Evolutionary conservation across 148 eudicot species (phyloP).

Genomic region (Dysphania ambrosioides): DNA sequence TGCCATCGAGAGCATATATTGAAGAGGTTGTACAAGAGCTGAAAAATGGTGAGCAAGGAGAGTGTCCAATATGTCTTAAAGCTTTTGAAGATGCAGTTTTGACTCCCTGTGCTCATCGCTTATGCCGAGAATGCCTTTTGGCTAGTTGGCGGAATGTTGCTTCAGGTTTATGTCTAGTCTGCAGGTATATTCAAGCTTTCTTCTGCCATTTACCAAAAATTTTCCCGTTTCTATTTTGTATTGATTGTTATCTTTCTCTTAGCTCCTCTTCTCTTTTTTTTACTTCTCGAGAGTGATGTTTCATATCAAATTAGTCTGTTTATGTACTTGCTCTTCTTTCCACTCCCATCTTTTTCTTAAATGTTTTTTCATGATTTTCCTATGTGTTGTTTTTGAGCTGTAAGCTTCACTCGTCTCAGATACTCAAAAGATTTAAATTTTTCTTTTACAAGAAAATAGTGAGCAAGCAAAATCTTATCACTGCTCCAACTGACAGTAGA

Average conservation of each 20-base stretch:
- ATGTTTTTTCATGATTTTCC: background rate
- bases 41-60: too few species aligned
- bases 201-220: too few species aligned
- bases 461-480: constrained; percentile 78
- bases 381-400: background rate
- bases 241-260: background rate
- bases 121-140: constrained; percentile 93
- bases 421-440: constrained; percentile 11
- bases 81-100: too few species aligned
- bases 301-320: background rate
- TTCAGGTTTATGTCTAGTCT: constrained; percentile 94
- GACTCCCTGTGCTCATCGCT: too few species aligned
- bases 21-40: too few species aligned
- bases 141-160: constrained; percentile 85
- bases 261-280: background rate
- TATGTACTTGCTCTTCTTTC: background rate
- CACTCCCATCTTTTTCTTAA: background rate
- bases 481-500: constrained; percentile 88
- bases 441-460: constrained; percentile 57
- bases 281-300: background rate
- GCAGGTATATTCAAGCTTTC: too few species aligned
- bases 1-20: too few species aligned
- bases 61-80: too few species aligned
- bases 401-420: constrained; percentile 1
- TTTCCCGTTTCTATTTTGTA: background rate